Evolutionary conservation across 2,329 filamentous ascomycete genomes (phyloP).

Genomic region (Paramyrothecium sp.): DNA sequence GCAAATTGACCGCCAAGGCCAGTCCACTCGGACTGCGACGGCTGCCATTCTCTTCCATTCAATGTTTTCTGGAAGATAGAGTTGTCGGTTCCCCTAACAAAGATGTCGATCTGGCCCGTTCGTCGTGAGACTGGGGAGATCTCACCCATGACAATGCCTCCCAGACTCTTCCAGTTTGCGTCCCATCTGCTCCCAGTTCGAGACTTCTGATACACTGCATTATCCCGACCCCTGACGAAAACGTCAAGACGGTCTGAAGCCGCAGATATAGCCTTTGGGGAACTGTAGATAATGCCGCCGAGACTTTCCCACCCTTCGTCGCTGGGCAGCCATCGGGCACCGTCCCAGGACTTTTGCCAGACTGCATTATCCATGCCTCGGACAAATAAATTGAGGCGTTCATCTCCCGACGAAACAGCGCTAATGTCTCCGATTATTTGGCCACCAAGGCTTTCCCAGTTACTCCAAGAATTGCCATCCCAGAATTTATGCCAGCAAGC

Average conservation of each 20-base stretch:
- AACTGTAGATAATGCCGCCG: neutral
- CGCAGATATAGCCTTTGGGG: neutral
- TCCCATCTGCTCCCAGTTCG: neutral
- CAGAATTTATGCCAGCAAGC: conserved; percentile 19
- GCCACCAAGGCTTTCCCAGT: conserved; percentile 24
- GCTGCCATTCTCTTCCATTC: conserved; percentile 5
- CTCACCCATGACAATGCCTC: conserved; percentile 17
- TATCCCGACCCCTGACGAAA: neutral
- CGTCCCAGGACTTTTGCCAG: conserved; percentile 21
- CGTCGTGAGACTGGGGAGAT: conserved; percentile 20
- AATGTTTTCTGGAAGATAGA: conserved; percentile 8
- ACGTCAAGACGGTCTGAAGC: neutral
- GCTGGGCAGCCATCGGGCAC: conserved; percentile 18
- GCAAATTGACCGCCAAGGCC: conserved; percentile 1
- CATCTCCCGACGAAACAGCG: conserved; percentile 20
- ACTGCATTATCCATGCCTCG: conserved; percentile 24
- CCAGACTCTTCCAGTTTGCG: conserved; percentile 19
- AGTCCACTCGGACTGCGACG: conserved; percentile 1
- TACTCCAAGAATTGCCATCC: conserved; percentile 13
- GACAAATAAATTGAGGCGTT: conserved; percentile 26
- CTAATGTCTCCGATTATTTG: conserved; percentile 16
- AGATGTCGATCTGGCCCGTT: conserved; percentile 20
- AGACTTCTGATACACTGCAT: neutral
- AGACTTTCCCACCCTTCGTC: neutral
- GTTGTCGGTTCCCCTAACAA: conserved; percentile 7